These are phyloP conservation scores for Alternaria rosae DNA, from an alignment of 2,329 filamentous ascomycete genomes.

Conservation along the genomic window DNA sequence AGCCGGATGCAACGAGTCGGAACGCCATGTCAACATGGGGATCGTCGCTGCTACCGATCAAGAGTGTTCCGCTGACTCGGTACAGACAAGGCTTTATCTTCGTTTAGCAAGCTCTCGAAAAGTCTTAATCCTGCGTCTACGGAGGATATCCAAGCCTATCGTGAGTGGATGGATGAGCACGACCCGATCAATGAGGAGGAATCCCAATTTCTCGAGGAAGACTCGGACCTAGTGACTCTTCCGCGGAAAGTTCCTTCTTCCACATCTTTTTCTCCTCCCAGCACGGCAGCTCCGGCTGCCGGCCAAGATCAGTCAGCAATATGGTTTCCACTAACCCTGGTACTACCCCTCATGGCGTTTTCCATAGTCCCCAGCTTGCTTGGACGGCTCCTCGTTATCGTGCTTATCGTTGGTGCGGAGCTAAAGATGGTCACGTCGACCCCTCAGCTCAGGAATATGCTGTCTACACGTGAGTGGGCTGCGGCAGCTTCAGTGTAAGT, in stretches of 20 bases:
- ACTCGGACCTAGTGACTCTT: constrained; percentile 62
- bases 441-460: constrained; percentile 39
- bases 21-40: neutral
- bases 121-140: constrained; percentile 58
- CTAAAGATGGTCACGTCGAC: constrained; percentile 47
- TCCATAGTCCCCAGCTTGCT: constrained; percentile 53
- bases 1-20: neutral
- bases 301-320: constrained; percentile 30
- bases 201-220: constrained; percentile 64
- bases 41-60: constrained; percentile 3
- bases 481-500: constrained; percentile 52
- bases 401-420: constrained; percentile 47
- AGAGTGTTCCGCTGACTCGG: constrained; percentile 19
- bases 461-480: constrained; percentile 52
- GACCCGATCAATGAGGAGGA: constrained; percentile 67
- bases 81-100: constrained; percentile 61
- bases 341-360: constrained; percentile 53
- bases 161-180: constrained; percentile 63
- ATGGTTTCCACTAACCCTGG: constrained; percentile 49
- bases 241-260: constrained; percentile 20
- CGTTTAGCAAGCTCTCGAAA: constrained; percentile 63
- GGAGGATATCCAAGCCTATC: constrained; percentile 63
- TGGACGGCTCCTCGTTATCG: constrained; percentile 51
- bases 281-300: constrained; percentile 18
- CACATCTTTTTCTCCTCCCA: constrained; percentile 6